These are phyloP conservation scores for Penicillium malachiteum DNA, from an alignment of 495 filamentous ascomycete genomes.

Conservation along the genomic window DNA sequence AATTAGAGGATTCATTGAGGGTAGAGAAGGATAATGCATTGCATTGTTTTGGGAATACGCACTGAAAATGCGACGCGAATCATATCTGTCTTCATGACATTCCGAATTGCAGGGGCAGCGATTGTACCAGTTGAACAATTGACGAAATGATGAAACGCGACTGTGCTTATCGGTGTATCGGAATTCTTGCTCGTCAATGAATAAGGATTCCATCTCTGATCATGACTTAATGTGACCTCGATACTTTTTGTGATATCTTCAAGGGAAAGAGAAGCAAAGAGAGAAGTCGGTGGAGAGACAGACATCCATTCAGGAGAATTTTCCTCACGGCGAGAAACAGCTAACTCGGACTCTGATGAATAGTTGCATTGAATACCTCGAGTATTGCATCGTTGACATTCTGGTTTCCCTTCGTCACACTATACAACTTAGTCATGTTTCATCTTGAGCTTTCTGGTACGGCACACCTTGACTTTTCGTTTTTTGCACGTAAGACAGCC, in stretches of 20 bases:
- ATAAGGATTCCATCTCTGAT: not conserved
- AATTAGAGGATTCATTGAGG: conserved; percentile 4
- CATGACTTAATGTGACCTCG: conserved; percentile 8
- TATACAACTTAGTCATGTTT: not conserved
- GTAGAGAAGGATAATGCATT: not conserved
- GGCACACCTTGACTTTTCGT: conserved; percentile 30
- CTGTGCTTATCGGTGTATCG: conserved; percentile 13
- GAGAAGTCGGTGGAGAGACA: not conserved
- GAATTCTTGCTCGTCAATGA: not conserved
- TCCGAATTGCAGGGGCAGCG: conserved; percentile 24
- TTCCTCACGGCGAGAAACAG: not conserved
- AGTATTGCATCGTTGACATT: conserved; percentile 27
- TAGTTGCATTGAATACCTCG: conserved; percentile 24
- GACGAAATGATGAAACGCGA: conserved; percentile 35
- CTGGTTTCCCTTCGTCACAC: conserved; percentile 37
- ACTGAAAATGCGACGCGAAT: conserved; percentile 41
- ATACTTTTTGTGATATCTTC: conserved; percentile 16
- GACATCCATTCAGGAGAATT: no score
- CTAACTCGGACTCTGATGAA: conserved; percentile 4
- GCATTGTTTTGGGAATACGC: conserved; percentile 1
- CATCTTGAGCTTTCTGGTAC: not conserved
- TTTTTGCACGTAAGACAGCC: conserved; percentile 34
- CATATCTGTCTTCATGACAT: conserved; percentile 39
- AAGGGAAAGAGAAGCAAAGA: conserved; percentile 20
- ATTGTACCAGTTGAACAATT: conserved; percentile 30